Base-by-base conservation (phyloP, 2,329 filamentous ascomycete genomes). In the Colletotrichum liaoningense region DNA sequence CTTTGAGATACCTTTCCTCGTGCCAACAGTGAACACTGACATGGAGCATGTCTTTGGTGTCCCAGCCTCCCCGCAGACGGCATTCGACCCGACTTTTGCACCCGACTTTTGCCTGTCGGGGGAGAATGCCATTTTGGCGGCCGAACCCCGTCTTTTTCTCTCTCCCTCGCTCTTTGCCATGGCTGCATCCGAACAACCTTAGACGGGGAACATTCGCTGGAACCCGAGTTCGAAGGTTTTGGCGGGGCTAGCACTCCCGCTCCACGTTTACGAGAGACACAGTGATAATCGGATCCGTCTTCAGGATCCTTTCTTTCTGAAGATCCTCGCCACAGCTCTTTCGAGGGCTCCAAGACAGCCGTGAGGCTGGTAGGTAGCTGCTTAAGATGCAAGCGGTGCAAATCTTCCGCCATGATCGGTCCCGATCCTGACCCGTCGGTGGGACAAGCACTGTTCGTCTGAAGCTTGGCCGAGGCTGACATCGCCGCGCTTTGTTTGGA, bases 391-490 rank as follows among this genome's bases (percentile, higher is more conserved):
- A 57, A 42, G 33, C 24, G 30, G 12, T 68, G 69, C 49, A 55
- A 22, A 63, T 63, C 57, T 26, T 33, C 7, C 63, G 52, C 52
- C 49, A 52, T 58, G 33, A 49, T 38, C 22, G 28, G 35, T 42
- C 58, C 52, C 33, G 28, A 14, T 58, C 26, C 24, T 26, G 11
- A 26, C 30, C 59, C 28, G 52, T 22, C 19, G 24, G 35, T 19
- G 16, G 65, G 46, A 28, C 46, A 30, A 24, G 46, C 12, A 35
- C 46, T 54, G 42, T 35, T 72, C 63, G n/a, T 72, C 56, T 28
- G 57, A 72, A 67, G 63, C 63, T 46, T 33, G 46, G n/a, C 56
- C 63, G 66, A 64, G 69, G 66, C 66, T 72, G 65, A 42, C 59
- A 64, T 42, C 49, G 56, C 28, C 30, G 64, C 33, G 56, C 56